A percentile compares a stretch with the other conserved stretches of the same genome.
phyloP scores from a whole-genome alignment of 1,284 basidiomycete genomes.

The Cutaneotrichosporon arboriforme region DNA sequence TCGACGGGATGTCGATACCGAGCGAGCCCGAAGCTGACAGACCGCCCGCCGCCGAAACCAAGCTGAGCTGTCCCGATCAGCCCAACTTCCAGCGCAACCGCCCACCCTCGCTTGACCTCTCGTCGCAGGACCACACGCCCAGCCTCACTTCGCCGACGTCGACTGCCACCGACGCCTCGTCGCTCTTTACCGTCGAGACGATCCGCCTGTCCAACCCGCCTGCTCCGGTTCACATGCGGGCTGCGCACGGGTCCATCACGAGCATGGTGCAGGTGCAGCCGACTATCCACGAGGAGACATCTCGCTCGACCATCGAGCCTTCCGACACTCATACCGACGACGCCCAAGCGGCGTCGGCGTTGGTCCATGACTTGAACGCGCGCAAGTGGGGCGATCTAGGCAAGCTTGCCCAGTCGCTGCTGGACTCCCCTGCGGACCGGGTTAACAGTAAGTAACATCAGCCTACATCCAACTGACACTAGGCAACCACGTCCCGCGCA shows the following conservation, averaged over 20 bases:
- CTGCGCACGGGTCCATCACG: constrained; percentile 27
- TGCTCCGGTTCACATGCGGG: constrained; percentile 13
- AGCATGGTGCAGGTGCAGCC: constrained; percentile 26
- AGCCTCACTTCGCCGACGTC: constrained; percentile 32
- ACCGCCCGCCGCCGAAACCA: not conserved
- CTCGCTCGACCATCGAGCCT: constrained; percentile 26
- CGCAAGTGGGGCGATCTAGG: not conserved
- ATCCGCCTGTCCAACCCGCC: constrained; percentile 20
- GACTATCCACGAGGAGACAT: constrained; percentile 40
- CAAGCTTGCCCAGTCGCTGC: not conserved
- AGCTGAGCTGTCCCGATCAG: not conserved
- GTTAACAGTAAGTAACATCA: constrained; percentile 1
- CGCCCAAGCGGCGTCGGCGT: not conserved
- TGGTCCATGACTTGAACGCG: not conserved
- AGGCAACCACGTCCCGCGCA: constrained; percentile 17
- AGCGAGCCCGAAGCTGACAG: not conserved
- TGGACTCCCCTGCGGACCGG: not conserved
- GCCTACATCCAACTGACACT: constrained; percentile 1
- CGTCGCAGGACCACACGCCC: constrained; percentile 23
- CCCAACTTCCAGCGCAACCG: constrained; percentile 6
- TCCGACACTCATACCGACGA: not conserved
- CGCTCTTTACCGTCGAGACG: constrained; percentile 33
- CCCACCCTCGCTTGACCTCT: constrained; percentile 23
- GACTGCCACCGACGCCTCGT: constrained; percentile 25
- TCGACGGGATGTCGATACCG: constrained; percentile 9